Percentiles rank a stretch among this genome's conserved stretches.
These are phyloP conservation scores for Pisolithus marmoratus DNA, from an alignment of 768 basidiomycete species.

Conservation along the genomic window DNA sequence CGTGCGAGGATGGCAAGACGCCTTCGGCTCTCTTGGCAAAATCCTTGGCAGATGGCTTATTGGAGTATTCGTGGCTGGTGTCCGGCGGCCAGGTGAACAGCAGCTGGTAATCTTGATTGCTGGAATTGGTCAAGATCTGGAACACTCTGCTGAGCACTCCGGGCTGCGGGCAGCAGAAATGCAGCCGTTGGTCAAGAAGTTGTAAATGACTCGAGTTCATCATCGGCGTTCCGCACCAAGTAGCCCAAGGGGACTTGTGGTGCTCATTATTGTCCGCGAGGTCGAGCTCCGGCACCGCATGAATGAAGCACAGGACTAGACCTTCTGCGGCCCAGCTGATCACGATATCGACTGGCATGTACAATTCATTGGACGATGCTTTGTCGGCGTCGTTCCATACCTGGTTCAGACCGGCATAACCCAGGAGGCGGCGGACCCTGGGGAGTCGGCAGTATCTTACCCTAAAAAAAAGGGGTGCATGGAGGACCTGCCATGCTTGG, in stretches of 20 bases:
- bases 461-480: slow-evolving; percentile 34
- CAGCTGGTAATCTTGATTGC: slow-evolving; percentile 44
- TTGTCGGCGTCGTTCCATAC: slow-evolving; percentile 64
- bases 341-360: slow-evolving; percentile 85
- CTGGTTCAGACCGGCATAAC: slow-evolving; percentile 51
- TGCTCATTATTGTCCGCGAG: slow-evolving; percentile 69
- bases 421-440: slow-evolving; percentile 66
- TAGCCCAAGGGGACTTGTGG: slow-evolving; percentile 73
- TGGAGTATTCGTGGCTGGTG: slow-evolving; percentile 33
- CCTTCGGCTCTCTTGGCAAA: slow-evolving; percentile 58
- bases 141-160: slow-evolving; percentile 60
- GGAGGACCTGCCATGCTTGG: slow-evolving; percentile 1
- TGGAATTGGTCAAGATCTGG: slow-evolving; percentile 63
- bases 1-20: slow-evolving; percentile 47
- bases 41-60: slow-evolving; percentile 38
- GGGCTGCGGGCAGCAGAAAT: slow-evolving; percentile 47
- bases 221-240: slow-evolving; percentile 80
- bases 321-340: slow-evolving; percentile 86
- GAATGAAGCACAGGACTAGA: slow-evolving; percentile 84
- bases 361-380: slow-evolving; percentile 64
- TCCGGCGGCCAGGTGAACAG: slow-evolving; percentile 79
- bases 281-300: slow-evolving; percentile 70
- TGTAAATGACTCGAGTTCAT: slow-evolving; percentile 54
- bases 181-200: slow-evolving; percentile 54
- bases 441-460: slow-evolving; percentile 77